phyloP scores from a whole-genome alignment of 2,329 filamentous ascomycete species.

The Stemphylium beticola region DNA sequence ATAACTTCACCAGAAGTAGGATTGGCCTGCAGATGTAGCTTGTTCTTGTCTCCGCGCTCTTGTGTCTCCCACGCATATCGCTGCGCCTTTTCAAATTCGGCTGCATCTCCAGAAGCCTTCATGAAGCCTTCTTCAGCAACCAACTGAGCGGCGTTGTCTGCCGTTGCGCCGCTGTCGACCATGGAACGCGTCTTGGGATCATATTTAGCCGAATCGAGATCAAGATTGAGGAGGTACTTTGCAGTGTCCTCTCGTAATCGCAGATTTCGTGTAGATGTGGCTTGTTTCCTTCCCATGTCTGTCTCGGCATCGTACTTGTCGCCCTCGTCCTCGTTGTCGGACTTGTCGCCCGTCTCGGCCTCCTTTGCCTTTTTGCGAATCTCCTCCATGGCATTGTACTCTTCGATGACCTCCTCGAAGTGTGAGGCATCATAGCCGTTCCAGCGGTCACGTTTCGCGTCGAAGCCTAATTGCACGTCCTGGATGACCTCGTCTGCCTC shows the following conservation, averaged over 20 bases:
- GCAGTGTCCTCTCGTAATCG: conserved; percentile 95
- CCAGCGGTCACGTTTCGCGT: conserved; percentile 97
- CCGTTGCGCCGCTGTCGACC: conserved; percentile 81
- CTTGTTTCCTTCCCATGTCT: conserved; percentile 94
- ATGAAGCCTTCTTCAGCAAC: conserved; percentile 95
- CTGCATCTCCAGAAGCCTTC: conserved; percentile 85
- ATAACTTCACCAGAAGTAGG: conserved; percentile 89
- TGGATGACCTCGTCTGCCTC: conserved; percentile 89
- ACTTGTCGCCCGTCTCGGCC: conserved; percentile 49
- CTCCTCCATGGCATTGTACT: conserved; percentile 85
- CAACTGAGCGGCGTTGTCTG: conserved; percentile 78
- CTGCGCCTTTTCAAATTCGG: conserved; percentile 89
- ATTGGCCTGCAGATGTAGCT: conserved; percentile 91
- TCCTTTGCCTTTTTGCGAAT: conserved; percentile 62
- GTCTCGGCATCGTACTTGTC: conserved; percentile 87
- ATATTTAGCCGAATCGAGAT: conserved; percentile 95
- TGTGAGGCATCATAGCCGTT: conserved; percentile 94
- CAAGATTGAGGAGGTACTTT: conserved; percentile 93
- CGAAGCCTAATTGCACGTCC: conserved; percentile 88
- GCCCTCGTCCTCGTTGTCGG: conserved; percentile 59
- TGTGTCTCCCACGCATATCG: conserved; percentile 94
- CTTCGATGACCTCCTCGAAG: conserved; percentile 84
- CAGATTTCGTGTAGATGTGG: conserved; percentile 87
- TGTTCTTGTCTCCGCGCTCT: conserved; percentile 78
- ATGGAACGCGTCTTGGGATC: conserved; percentile 95